These are phyloP conservation scores for Beauveria scarabaeidicola DNA, from an alignment of 2,329 filamentous ascomycete species.

Conservation along the genomic window DNA sequence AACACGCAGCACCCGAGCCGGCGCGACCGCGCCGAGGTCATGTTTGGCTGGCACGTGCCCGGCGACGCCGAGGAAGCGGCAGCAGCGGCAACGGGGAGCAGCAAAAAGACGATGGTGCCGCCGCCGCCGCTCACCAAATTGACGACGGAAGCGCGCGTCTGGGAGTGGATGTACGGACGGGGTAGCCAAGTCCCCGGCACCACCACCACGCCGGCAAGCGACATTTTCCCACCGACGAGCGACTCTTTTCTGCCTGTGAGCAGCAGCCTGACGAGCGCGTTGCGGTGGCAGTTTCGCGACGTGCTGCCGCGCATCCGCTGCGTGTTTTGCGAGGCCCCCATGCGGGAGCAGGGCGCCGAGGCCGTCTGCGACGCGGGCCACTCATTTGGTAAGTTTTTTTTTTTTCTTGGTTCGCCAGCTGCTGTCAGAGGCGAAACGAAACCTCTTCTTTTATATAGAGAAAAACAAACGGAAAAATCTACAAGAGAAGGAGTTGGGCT, in stretches of 20 bases:
- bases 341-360: slow-evolving; percentile 26
- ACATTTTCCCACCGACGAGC: not conserved
- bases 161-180: slow-evolving; percentile 53
- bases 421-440: too few species aligned
- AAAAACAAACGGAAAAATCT: not conserved
- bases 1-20: slow-evolving; percentile 41
- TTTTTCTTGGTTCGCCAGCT: too few species aligned
- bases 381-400: slow-evolving; percentile 28
- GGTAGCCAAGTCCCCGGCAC: slow-evolving; percentile 36
- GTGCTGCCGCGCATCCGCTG: slow-evolving; percentile 33
- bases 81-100: not conserved
- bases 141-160: slow-evolving; percentile 47
- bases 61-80: not conserved
- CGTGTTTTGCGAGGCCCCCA: slow-evolving; percentile 35
- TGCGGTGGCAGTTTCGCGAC: slow-evolving; percentile 31
- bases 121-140: slow-evolving; percentile 19
- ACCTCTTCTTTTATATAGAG: too few species aligned
- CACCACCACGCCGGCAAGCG: not conserved
- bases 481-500: not conserved
- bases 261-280: slow-evolving; percentile 6
- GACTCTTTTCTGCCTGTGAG: not conserved
- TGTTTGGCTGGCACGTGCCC: slow-evolving; percentile 27
- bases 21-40: slow-evolving; percentile 26
- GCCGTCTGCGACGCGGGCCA: slow-evolving; percentile 32
- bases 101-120: not conserved